These are phyloP conservation scores for Perkinsus chesapeaki DNA, from an alignment of 169 alveolate genomes.

Conservation along the genomic window DNA sequence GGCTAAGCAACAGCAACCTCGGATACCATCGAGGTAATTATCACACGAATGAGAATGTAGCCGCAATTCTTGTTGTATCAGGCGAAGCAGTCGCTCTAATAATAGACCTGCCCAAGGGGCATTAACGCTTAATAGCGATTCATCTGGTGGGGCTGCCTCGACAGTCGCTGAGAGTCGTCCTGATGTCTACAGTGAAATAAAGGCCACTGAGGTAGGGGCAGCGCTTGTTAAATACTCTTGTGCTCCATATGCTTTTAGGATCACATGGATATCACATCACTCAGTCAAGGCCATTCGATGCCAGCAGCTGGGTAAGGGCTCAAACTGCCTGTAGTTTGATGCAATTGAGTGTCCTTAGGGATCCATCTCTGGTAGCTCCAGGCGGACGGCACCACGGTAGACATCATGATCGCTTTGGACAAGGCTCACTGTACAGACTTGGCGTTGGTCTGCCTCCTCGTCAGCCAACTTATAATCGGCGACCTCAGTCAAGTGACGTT, in stretches of 20 bases:
- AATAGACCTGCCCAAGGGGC: background rate
- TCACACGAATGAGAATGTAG: background rate
- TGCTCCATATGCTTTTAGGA: background rate
- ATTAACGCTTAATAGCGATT: background rate
- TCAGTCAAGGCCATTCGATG: background rate
- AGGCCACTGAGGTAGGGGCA: background rate
- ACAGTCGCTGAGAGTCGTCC: background rate
- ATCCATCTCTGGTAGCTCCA: background rate
- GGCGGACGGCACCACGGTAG: background rate
- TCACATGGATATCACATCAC: background rate
- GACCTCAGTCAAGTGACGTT: background rate
- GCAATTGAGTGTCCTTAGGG: too few species aligned
- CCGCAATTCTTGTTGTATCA: too few species aligned
- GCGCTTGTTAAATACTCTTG: background rate
- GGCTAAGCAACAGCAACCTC: background rate
- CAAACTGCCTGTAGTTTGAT: too few species aligned
- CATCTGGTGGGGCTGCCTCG: background rate
- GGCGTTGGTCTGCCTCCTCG: background rate
- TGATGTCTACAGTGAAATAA: background rate
- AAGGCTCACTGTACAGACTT: background rate
- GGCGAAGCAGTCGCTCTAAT: background rate
- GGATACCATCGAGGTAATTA: background rate
- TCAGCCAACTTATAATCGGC: background rate
- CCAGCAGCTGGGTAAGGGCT: background rate
- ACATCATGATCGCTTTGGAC: background rate